Evolutionary conservation across 441 rosid species (phyloP).

Genomic region (Jatropha multifida): DNA sequence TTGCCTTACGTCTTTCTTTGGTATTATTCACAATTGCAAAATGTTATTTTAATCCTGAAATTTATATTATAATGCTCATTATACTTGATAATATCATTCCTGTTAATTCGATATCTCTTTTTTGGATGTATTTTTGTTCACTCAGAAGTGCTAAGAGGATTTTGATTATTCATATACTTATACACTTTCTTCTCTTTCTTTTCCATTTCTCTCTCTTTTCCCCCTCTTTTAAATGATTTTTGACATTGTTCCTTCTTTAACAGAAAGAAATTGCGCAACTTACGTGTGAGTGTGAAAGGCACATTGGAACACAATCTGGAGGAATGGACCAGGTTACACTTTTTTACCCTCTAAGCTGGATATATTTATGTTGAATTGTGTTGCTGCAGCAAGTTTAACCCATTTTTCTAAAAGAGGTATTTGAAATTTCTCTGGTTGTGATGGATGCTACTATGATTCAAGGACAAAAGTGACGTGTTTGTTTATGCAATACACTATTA

Average conservation of each 20-base stretch:
- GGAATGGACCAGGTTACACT: constrained; percentile 93
- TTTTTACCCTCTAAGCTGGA: not conserved
- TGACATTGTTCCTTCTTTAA: constrained; percentile 19
- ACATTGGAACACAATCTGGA: constrained; percentile 97
- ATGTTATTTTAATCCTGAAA: not conserved
- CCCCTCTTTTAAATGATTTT: not conserved
- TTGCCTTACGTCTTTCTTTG: too few species aligned
- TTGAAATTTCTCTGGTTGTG: too few species aligned
- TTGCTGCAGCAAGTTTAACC: too few species aligned
- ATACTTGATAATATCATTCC: not conserved
- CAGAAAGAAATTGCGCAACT: constrained; percentile 96
- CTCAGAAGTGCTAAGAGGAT: not conserved
- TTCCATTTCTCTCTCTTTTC: not conserved
- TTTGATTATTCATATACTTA: not conserved
- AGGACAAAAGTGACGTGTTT: not conserved
- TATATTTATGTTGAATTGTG: not conserved
- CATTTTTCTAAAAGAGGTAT: too few species aligned
- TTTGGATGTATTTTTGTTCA: not conserved
- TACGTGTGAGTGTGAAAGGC: constrained; percentile 91
- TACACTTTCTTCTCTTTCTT: not conserved
- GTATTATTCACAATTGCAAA: not conserved
- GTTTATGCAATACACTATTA: not conserved
- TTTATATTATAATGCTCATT: too few species aligned
- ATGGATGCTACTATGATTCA: not conserved
- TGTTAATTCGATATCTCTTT: not conserved